phyloP scores from a whole-genome alignment of 2,329 filamentous ascomycete genomes.

The Cercospora beticola region DNA sequence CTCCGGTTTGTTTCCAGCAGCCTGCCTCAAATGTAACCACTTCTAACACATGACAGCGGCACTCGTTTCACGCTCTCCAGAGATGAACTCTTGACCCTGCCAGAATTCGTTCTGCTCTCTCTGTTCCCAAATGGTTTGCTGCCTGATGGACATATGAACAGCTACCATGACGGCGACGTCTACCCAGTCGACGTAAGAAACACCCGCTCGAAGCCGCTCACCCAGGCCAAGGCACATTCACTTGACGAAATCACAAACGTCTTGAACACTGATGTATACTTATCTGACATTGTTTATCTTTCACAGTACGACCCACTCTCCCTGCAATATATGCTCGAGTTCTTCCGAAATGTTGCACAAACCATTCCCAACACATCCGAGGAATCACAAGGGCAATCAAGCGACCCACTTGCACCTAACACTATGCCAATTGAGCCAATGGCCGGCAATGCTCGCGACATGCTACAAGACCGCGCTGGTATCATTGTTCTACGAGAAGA shows the following conservation, averaged over 20 bases:
- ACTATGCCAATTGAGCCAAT: conserved; percentile 70
- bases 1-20: conserved; percentile 64
- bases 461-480: conserved; percentile 83
- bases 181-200: conserved; percentile 91
- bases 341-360: conserved; percentile 93
- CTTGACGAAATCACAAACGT: conserved; percentile 41
- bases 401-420: conserved; percentile 55
- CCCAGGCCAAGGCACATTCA: conserved; percentile 36
- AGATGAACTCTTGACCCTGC: conserved; percentile 91
- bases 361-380: conserved; percentile 80
- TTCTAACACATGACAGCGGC: conserved; percentile 59
- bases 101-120: conserved; percentile 96
- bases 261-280: conserved; percentile 51
- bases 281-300: conserved; percentile 56
- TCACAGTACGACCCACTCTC: conserved; percentile 92
- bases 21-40: conserved; percentile 27
- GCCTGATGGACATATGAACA: conserved; percentile 92
- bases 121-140: conserved; percentile 98
- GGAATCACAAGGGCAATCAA: conserved; percentile 44
- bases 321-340: conserved; percentile 98
- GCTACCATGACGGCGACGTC: conserved; percentile 87
- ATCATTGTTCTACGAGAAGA: conserved; percentile 97
- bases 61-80: conserved; percentile 90
- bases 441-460: conserved; percentile 62
- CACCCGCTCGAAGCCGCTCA: conserved; percentile 29